Conservation (phyloP, 2,329 filamentous ascomycete genomes). For the Cytospora chrysosperma region DNA sequence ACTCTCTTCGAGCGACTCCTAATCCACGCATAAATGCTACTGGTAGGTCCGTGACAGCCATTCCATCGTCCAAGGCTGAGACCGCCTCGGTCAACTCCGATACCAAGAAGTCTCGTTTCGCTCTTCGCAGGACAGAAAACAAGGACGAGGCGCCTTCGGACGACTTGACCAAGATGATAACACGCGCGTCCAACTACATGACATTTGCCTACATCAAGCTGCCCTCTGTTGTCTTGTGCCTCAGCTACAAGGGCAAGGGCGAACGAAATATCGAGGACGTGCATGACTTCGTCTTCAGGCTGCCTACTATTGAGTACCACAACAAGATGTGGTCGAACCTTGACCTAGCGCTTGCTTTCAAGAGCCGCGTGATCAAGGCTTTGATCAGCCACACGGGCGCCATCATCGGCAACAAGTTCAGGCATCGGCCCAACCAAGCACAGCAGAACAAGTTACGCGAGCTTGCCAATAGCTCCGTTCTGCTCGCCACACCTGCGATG, state of each 20-base stretch:
- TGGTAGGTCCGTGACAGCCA: conserved; percentile 46
- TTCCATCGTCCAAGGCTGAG: conserved; percentile 42
- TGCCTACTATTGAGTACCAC: conserved; percentile 90
- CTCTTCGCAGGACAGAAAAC: conserved; percentile 45
- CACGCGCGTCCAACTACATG: conserved; percentile 94
- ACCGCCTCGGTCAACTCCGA: conserved; percentile 39
- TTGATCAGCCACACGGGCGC: conserved; percentile 93
- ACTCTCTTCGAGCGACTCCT: conserved; percentile 49
- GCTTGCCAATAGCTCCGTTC: conserved; percentile 73
- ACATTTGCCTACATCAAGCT: conserved; percentile 94
- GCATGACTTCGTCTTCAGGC: conserved; percentile 93
- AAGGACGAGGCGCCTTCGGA: conserved; percentile 69
- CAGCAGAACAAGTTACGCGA: conserved; percentile 79
- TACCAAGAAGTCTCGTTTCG: conserved; percentile 53
- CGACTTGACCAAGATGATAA: conserved; percentile 95
- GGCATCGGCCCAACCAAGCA: conserved; percentile 77
- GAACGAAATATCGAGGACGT: conserved; percentile 96
- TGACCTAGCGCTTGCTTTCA: conserved; percentile 86
- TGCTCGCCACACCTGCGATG: conserved; percentile 49
- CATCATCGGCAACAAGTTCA: conserved; percentile 97
- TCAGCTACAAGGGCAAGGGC: conserved; percentile 95
- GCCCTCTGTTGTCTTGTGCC: conserved; percentile 88
- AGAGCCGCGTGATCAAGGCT: conserved; percentile 91
- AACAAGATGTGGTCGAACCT: conserved; percentile 99
- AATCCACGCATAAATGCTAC: conserved; percentile 43